Evolutionary conservation across 179 eudicot species (phyloP), one percentile per base, ranked within the genome.

Genomic region (Gypsophila paniculata): DNA sequence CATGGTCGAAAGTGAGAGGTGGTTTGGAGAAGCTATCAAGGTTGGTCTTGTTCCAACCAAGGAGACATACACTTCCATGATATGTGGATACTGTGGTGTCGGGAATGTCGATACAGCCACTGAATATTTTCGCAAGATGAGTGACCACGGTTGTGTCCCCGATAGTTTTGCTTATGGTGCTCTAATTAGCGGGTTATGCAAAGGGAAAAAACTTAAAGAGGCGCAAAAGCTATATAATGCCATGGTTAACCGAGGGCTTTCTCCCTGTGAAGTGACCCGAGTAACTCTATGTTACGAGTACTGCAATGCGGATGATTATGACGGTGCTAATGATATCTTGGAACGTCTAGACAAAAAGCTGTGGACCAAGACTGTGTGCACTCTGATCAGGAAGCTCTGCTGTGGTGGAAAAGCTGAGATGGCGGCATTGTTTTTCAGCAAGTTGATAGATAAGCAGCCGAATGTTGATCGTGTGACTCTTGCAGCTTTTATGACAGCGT

Each of bases 261-360:
- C 87, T 15, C 98, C 98, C 21, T 79, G 88, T 82, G 96, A 93
- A 77, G 98, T 93, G 69, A 90, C 98, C 54, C 84, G 95, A 48
- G n/a, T 87, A 64, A 89, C 96, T 52, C 64, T 93, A 75, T 86
- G 96, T 65, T 89, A 93, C 55, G 96, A 93, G 81, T 86, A 80
- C 74, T 93, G 98, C 82, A 87, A 80, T 54, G 84, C 61, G 23
- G 79, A 81, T 60, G 78, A 87, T 65, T 66, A 67, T 14, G 36
- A 71, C 44, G 71, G 68, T 26, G 93, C 98, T 52, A 58, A 81
- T 72, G 65, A 51, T 1, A 70, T 86, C 25, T 71, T 93, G 54
- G 98, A 87, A 36, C 77, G 83, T 61, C 77, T 93, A 76, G 96
- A 89, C 53, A 87, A 85, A 68, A 90, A 83, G 80, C 82, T 79